phyloP scores from a whole-genome alignment of 495 filamentous ascomycete genomes.

The Tuber melanosporum region DNA sequence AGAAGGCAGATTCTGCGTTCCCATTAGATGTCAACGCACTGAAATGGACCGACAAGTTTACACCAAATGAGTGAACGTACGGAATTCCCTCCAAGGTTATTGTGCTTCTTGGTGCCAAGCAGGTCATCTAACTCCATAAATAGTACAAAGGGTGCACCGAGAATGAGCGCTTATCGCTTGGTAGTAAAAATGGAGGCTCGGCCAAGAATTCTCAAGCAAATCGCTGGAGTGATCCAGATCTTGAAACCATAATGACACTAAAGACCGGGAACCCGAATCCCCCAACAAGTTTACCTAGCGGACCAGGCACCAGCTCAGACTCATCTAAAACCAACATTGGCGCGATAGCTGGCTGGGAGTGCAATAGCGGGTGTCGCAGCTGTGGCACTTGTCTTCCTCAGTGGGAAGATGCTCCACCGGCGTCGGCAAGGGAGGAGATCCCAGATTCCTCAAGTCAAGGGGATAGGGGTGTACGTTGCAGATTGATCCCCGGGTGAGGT shows the following conservation, averaged over 20 bases:
- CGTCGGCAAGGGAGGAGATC: too few relatives aligned
- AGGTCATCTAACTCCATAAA: not conserved
- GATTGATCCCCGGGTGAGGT: too few relatives aligned
- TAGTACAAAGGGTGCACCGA: not conserved
- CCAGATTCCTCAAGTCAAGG: too few relatives aligned
- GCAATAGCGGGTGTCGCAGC: not conserved
- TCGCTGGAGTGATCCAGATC: not conserved
- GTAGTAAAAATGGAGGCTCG: not conserved
- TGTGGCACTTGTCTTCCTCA: not conserved
- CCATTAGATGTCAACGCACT: conserved; percentile 10
- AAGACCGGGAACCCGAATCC: not conserved
- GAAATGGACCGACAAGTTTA: conserved; percentile 11
- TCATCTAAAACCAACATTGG: not conserved
- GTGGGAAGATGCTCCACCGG: too few relatives aligned
- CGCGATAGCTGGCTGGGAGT: not conserved
- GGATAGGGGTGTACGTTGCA: too few relatives aligned
- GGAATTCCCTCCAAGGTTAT: not conserved
- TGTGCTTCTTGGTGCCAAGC: not conserved
- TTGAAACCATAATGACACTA: not conserved
- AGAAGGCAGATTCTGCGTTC: conserved; percentile 2
- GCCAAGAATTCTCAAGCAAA: not conserved
- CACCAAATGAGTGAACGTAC: not conserved
- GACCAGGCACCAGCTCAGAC: not conserved
- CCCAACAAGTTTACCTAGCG: too few relatives aligned
- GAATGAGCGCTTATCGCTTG: not conserved